Evolutionary conservation across 768 basidiomycete species (phyloP).

Genomic region (Lentinula lateritia): DNA sequence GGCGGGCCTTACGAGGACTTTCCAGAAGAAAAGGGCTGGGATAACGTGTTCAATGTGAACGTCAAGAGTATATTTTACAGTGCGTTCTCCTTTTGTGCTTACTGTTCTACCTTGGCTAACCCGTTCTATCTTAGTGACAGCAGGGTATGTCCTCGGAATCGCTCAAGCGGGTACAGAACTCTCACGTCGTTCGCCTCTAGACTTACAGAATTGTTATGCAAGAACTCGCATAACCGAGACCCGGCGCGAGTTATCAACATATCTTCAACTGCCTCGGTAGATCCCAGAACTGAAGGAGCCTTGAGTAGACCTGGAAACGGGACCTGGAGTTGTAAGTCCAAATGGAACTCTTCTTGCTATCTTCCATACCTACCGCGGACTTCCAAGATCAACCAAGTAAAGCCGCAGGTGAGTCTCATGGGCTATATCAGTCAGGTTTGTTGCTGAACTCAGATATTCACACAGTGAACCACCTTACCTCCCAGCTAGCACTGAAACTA

Average conservation of each 20-base stretch:
- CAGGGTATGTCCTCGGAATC: constrained; percentile 22
- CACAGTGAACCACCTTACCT: constrained; percentile 73
- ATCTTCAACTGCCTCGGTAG: constrained; percentile 62
- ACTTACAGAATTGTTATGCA: constrained; percentile 58
- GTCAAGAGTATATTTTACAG: constrained; percentile 84
- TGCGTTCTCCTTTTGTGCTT: constrained; percentile 25
- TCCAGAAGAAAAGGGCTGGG: constrained; percentile 84
- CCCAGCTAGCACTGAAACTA: constrained; percentile 63
- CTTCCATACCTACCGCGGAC: background rate
- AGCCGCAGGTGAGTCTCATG: constrained; percentile 53
- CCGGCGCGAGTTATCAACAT: constrained; percentile 81
- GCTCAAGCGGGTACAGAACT: constrained; percentile 30
- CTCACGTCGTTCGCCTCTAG: constrained; percentile 12
- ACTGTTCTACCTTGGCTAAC: background rate
- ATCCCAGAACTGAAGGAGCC: constrained; percentile 41
- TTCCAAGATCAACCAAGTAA: constrained; percentile 71
- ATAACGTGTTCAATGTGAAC: constrained; percentile 75
- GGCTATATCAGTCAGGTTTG: background rate
- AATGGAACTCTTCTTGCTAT: background rate
- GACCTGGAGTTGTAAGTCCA: constrained; percentile 70
- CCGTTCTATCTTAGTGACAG: constrained; percentile 30
- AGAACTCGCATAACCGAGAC: constrained; percentile 55
- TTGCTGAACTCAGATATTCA: background rate
- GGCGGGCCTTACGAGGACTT: constrained; percentile 64
- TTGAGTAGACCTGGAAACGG: constrained; percentile 55